These are phyloP conservation scores for Ambispora gerdemannii DNA, from an alignment of 192 early-diverging fungal genomes.

Conservation along the genomic window DNA sequence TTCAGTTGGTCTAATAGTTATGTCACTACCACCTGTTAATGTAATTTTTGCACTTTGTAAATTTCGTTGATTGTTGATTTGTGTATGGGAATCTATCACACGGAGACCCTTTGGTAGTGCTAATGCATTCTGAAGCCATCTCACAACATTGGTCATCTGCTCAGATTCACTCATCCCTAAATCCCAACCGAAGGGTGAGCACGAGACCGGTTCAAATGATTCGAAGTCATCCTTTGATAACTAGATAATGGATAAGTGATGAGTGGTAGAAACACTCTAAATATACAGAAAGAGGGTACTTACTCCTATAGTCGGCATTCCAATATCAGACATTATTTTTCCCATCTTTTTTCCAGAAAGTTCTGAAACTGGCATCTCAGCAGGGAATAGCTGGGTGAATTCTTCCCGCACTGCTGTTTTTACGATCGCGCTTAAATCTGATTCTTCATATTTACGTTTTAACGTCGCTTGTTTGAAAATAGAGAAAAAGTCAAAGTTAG, in stretches of 20 bases:
- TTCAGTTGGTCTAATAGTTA: not conserved
- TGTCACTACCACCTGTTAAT: not conserved
- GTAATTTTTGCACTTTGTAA: not conserved
- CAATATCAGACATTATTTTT: slow-evolving; percentile 9
- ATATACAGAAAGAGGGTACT: not conserved
- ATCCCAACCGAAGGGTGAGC: not conserved
- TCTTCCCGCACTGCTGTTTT: not conserved
- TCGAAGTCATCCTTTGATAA: slow-evolving; percentile 3
- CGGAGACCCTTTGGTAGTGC: not conserved
- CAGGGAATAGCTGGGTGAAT: not conserved
- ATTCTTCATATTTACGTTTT: slow-evolving; percentile 7
- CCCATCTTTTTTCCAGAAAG: not conserved
- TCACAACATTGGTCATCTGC: slow-evolving; percentile 9
- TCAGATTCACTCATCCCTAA: not conserved
- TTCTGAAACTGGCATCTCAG: not conserved
- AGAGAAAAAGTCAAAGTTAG: too few relatives aligned
- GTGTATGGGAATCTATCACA: not conserved
- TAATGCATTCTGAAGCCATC: slow-evolving; percentile 13
- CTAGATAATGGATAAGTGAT: slow-evolving; percentile 18
- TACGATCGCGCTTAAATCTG: not conserved
- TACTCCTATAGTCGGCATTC: not conserved
- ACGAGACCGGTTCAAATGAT: slow-evolving; percentile 1
- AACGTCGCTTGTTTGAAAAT: not conserved
- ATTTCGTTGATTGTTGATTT: not conserved
- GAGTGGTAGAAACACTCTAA: not conserved